Evolutionary conservation across 2,329 filamentous ascomycete genomes (phyloP).

Genomic region (Scedosporium dehoogii): DNA sequence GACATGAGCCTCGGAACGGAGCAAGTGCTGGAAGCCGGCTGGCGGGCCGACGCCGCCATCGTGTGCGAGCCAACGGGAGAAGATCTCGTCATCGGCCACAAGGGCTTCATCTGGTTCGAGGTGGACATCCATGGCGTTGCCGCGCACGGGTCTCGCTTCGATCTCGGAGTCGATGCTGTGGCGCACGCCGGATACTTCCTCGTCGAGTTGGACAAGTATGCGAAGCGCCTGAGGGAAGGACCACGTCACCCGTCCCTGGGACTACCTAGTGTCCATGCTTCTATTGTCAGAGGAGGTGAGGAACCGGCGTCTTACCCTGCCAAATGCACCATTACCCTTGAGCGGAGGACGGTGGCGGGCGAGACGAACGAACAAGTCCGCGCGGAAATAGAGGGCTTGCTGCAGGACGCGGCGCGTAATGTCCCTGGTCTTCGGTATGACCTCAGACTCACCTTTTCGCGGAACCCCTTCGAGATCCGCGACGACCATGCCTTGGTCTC

Average conservation of each 20-base stretch:
- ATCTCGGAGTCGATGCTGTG: conserved; percentile 40
- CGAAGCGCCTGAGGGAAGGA: conserved; percentile 18
- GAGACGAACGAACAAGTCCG: conserved; percentile 28
- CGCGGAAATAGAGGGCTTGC: conserved; percentile 25
- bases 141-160: conserved; percentile 30
- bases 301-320: conserved; percentile 41
- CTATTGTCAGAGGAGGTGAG: conserved; percentile 38
- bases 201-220: conserved; percentile 31
- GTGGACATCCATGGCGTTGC: conserved; percentile 30
- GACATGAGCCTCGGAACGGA: conserved; percentile 38
- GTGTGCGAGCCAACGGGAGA: conserved; percentile 36
- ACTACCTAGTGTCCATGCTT: conserved; percentile 33
- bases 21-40: conserved; percentile 38
- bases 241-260: conserved; percentile 23
- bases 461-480: conserved; percentile 30
- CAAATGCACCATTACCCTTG: conserved; percentile 35
- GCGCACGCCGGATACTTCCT: conserved; percentile 35
- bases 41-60: conserved; percentile 41
- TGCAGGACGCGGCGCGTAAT: conserved; percentile 21
- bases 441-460: conserved; percentile 28
- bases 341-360: conserved; percentile 35
- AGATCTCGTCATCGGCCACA: conserved; percentile 33
- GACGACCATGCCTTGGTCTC: conserved; percentile 29
- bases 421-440: conserved; percentile 29
- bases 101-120: conserved; percentile 38